Base-by-base conservation (phyloP, 1,139 yeast genomes). In the Yamadazyma blattariae region DNA sequence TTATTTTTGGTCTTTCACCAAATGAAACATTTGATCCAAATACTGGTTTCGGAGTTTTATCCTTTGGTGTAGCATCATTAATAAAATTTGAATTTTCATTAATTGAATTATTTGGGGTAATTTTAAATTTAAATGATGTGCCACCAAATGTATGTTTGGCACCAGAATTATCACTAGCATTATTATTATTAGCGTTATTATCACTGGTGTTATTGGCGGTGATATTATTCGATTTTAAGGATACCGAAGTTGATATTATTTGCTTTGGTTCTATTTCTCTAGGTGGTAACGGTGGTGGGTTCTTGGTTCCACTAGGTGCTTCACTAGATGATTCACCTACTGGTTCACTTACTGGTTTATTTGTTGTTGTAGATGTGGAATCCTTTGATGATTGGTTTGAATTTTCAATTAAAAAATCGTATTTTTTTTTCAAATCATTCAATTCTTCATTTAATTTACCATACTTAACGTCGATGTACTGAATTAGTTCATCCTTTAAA, bases 21-120 rank as follows among this genome's bases (percentile, higher is more conserved):
- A 82, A 82, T 1, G 79, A 52, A 2, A 74, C 67, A n/a, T 75
- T 59, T 7, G 78, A 57, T 4, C 75, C 75, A 52, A 69, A 69
- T 1, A 61, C 67, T 2, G 68, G 69, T 17, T 17, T 17, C 7
- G 7, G 7, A 5, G 7, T 5, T 36, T 39, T 32, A 23, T 43
- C 40, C 18, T 38, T 37, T 8, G 40, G 38, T 9, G 38, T 26
- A 10, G 26, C 31, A n/a, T n/a, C 11, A 29, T 7, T 27, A 6
- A 11, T 23, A n/a, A 6, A 8, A n/a, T 6, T 23, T n/a, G 8
- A n/a, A 9, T 14, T 22, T 7, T 38, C 43, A n/a, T 29, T 17
- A 20, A 37, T 16, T n/a, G 47, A 47, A 32, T 37, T 47, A 25
- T 41, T 30, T 34, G 47, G 64, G 1, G 65, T 55, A 3, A 52